Conservation (phyloP, 331 rosid genomes). For the Cydonia oblonga region DNA sequence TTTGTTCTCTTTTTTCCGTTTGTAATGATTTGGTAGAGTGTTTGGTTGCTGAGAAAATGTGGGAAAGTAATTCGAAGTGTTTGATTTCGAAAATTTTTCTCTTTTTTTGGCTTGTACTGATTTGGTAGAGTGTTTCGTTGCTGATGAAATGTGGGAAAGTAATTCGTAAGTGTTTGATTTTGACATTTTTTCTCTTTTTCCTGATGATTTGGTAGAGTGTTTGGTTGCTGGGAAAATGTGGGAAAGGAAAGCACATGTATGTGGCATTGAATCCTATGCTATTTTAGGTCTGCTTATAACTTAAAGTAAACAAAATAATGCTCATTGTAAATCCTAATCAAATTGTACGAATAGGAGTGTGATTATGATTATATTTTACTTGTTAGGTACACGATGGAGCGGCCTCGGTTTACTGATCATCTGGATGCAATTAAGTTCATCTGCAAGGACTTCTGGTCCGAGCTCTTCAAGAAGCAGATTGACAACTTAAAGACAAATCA, state of each 20-base stretch:
- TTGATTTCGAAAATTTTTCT: neutral
- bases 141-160: too few relatives aligned
- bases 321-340: neutral
- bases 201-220: neutral
- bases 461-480: constrained; percentile 94
- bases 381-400: constrained; percentile 83
- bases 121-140: neutral
- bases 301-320: neutral
- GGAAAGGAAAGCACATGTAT: neutral
- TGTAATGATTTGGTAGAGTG: neutral
- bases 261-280: neutral
- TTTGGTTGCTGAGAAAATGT: constrained; percentile 2
- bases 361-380: neutral
- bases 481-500: constrained; percentile 97
- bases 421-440: constrained; percentile 93
- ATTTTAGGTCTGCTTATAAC: neutral
- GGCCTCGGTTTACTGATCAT: constrained; percentile 90
- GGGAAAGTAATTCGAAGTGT: neutral
- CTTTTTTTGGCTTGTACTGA: neutral
- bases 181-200: too few relatives aligned
- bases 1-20: neutral
- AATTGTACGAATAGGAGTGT: neutral
- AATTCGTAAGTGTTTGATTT: neutral
- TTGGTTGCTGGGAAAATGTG: neutral
- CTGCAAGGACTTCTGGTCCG: constrained; percentile 99